phyloP scores from a whole-genome alignment of 805 yeast genomes.

The Saccharomycopsis sp. region DNA sequence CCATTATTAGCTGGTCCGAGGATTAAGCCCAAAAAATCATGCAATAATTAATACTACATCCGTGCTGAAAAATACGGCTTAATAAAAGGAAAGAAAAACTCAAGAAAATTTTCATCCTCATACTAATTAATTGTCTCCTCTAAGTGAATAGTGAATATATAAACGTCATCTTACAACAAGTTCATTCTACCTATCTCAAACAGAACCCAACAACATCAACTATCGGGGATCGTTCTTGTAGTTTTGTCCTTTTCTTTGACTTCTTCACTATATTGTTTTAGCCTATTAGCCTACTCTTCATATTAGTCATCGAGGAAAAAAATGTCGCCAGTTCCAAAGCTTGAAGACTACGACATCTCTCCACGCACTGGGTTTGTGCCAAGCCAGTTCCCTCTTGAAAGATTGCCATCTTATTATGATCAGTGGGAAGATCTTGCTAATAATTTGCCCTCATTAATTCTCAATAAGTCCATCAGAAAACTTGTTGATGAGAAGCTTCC shows the following conservation, averaged over 20 bases:
- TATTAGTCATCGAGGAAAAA: background rate
- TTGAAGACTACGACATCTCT: slow-evolving; percentile 65
- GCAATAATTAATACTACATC: background rate
- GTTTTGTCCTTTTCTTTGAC: background rate
- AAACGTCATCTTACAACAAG: too few species aligned
- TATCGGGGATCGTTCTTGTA: background rate
- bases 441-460: slow-evolving; percentile 65
- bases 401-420: slow-evolving; percentile 55
- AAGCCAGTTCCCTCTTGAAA: slow-evolving; percentile 49
- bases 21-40: background rate
- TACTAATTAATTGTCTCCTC: too few species aligned
- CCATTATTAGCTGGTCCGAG: too few species aligned
- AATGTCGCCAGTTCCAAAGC: slow-evolving; percentile 35
- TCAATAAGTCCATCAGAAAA: slow-evolving; percentile 54
- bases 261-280: background rate
- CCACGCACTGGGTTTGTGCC: slow-evolving; percentile 77
- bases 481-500: slow-evolving; percentile 60
- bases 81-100: too few species aligned
- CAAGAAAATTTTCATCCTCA: too few species aligned
- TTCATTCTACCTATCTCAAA: too few species aligned
- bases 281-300: background rate
- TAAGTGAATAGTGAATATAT: too few species aligned
- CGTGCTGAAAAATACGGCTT: too few species aligned
- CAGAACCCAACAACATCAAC: too few species aligned
- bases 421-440: slow-evolving; percentile 73